phyloP scores from a whole-genome alignment of 805 yeast genomes.

The Metschnikowia aberdeeniae region DNA sequence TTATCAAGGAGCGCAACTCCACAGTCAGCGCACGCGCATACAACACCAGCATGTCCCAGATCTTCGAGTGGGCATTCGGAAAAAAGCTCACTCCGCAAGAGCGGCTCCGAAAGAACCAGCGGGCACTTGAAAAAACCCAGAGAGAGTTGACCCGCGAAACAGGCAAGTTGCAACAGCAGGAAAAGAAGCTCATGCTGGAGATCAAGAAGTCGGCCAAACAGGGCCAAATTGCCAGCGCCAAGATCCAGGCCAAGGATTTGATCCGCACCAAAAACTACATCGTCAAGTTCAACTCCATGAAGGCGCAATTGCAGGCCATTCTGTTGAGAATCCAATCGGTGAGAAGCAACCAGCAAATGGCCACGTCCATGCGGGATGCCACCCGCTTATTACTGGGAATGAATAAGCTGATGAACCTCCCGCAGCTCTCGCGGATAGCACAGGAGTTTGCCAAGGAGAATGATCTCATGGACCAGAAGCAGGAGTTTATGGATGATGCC shows the following conservation, averaged over 20 bases:
- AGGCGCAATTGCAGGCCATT: conserved; percentile 93
- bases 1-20: conserved; percentile 7
- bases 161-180: conserved; percentile 82
- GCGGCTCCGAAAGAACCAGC: conserved; percentile 87
- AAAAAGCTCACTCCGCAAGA: conserved; percentile 93
- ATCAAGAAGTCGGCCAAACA: conserved; percentile 88
- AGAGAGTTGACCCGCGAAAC: conserved; percentile 89
- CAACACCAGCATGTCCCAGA: conserved; percentile 16
- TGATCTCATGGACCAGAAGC: conserved; percentile 97
- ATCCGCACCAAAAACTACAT: conserved; percentile 82
- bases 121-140: conserved; percentile 92
- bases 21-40: neutral
- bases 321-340: conserved; percentile 89
- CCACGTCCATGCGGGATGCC: conserved; percentile 90
- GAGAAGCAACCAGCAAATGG: conserved; percentile 92
- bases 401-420: conserved; percentile 88
- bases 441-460: conserved; percentile 94
- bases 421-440: conserved; percentile 81
- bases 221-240: conserved; percentile 85
- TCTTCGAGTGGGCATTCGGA: conserved; percentile 93
- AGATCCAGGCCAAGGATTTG: conserved; percentile 92
- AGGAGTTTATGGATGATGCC: conserved; percentile 98
- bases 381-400: conserved; percentile 77
- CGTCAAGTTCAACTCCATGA: conserved; percentile 87
- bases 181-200: conserved; percentile 78